Base-by-base conservation (phyloP, 2,329 filamentous ascomycete species). In the Coleophoma cylindrospora region DNA sequence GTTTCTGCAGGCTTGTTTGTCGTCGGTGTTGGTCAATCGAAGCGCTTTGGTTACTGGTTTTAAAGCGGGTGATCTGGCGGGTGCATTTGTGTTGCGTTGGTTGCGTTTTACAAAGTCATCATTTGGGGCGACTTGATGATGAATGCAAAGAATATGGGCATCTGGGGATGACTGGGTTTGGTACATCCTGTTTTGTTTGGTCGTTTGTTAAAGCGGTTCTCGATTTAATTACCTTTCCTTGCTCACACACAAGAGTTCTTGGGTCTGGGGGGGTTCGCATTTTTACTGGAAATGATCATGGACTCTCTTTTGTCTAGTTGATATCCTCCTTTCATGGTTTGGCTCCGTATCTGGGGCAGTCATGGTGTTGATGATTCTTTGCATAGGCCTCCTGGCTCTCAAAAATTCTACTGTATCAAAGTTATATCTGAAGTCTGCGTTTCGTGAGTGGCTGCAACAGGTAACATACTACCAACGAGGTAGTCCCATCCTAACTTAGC, bases 11-110 rank as follows among this genome's bases (percentile, higher is more conserved):
- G 27, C 34, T 14, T 46, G 27, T 40, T 52, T 54, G 49, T 55
- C 46, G 40, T 48, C 43, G 55, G 56, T 56, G 53, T 57, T 57
- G 53, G 52, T 56, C 47, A 50, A 51, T 46, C 50, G 43, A 47
- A 37, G 52, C 53, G 55, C 54, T 48, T 52, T 50, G 56, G 51
- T 48, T 43, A 53, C 50, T 53, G 47, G 47, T 52, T 38, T 56
- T 54, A 27, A 50, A 60, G 58, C 54, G 61, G 56, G 54, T 58
- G 53, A 57, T 56, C 51, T 57, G 54, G 48, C 48, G 53, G 57
- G 50, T 44, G 41, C 41, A 44, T 44, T 44, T 44, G 41, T 27
- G 19, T 44, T 43, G 40, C 21, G 40, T 43, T 61, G 59, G 40
- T 43, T 61, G 59, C 58, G 61, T 61, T 57, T 21, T 32, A 44